These are phyloP conservation scores for Closterium sp. DNA, from an alignment of 139 green algal species.

Conservation along the genomic window DNA sequence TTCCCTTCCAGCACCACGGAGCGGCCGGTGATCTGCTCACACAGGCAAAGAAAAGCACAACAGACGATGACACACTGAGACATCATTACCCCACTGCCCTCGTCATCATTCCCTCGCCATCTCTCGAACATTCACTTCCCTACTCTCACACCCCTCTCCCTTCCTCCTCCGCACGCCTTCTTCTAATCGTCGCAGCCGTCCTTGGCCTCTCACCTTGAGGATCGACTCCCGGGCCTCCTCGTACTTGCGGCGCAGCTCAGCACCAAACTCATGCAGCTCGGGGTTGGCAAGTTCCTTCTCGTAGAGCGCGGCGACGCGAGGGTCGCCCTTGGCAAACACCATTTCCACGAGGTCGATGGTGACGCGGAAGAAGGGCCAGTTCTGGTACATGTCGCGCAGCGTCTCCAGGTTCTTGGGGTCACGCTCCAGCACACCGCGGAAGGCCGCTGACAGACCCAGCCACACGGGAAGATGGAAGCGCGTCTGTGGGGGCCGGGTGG, in stretches of 20 bases:
- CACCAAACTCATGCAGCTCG: constrained; percentile 43
- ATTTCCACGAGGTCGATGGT: constrained; percentile 63
- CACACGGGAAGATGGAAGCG: constrained; percentile 92
- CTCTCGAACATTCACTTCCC: no score
- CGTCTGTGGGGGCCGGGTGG: constrained; percentile 57
- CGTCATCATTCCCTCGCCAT: no score
- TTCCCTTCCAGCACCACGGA: constrained; percentile 15
- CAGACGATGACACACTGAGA: not conserved
- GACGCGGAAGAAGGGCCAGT: constrained; percentile 95
- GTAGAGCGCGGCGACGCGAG: constrained; percentile 44
- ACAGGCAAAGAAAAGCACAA: not conserved
- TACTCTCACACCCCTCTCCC: no score
- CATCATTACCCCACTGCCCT: no score
- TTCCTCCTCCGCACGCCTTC: not conserved
- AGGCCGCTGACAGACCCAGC: constrained; percentile 88
- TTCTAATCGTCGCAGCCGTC: not conserved
- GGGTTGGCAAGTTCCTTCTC: constrained; percentile 45
- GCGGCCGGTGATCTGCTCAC: constrained; percentile 12
- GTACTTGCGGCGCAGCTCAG: constrained; percentile 38
- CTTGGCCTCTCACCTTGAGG: constrained; percentile 18
- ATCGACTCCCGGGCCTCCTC: constrained; percentile 21
- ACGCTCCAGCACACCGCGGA: constrained; percentile 62
- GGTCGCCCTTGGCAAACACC: constrained; percentile 59
- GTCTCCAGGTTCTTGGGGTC: constrained; percentile 58
- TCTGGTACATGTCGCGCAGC: constrained; percentile 84